Evolutionary conservation across 2,329 filamentous ascomycete genomes (phyloP).

Genomic region (Purpureocillium lavendulum): DNA sequence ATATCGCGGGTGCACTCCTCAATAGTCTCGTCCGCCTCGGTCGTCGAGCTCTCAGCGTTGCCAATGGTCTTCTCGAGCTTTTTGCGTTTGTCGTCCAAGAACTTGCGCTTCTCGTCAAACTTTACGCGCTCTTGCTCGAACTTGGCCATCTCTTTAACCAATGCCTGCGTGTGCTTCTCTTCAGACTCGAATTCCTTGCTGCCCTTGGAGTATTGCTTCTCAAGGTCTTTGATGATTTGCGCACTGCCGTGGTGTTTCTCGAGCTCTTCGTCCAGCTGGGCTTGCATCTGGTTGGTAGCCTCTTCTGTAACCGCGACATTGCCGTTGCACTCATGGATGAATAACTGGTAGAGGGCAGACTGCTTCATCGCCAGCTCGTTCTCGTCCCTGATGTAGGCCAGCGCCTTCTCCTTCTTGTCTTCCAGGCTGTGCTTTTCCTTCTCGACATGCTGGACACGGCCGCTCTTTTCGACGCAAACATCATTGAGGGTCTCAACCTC

Average conservation of each 20-base stretch:
- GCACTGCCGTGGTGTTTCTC: slow-evolving; percentile 88
- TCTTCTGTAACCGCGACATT: slow-evolving; percentile 86
- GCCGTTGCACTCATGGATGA: slow-evolving; percentile 78
- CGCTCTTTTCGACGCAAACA: slow-evolving; percentile 89
- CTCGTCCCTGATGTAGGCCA: slow-evolving; percentile 83
- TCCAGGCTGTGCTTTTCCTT: slow-evolving; percentile 91
- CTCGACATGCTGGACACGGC: slow-evolving; percentile 92
- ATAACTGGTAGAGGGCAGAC: slow-evolving; percentile 86
- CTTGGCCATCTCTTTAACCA: slow-evolving; percentile 81
- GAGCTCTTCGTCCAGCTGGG: slow-evolving; percentile 75
- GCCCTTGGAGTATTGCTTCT: slow-evolving; percentile 77
- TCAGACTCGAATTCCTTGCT: slow-evolving; percentile 74
- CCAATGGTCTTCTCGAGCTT: slow-evolving; percentile 86
- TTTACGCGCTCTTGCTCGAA: slow-evolving; percentile 97
- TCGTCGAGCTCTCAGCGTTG: slow-evolving; percentile 64
- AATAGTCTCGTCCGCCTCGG: slow-evolving; percentile 69
- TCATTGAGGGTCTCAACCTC: slow-evolving; percentile 93
- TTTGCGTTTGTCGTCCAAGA: slow-evolving; percentile 81
- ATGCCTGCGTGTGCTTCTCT: slow-evolving; percentile 70
- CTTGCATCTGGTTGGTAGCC: slow-evolving; percentile 83
- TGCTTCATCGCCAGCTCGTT: slow-evolving; percentile 89
- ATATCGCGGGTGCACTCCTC: slow-evolving; percentile 74
- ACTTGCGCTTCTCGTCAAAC: slow-evolving; percentile 96
- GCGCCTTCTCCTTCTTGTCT: slow-evolving; percentile 91
- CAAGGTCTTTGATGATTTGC: slow-evolving; percentile 80